phyloP scores from a whole-genome alignment of 2,329 filamentous ascomycete species.

The Alternaria arbusti region DNA sequence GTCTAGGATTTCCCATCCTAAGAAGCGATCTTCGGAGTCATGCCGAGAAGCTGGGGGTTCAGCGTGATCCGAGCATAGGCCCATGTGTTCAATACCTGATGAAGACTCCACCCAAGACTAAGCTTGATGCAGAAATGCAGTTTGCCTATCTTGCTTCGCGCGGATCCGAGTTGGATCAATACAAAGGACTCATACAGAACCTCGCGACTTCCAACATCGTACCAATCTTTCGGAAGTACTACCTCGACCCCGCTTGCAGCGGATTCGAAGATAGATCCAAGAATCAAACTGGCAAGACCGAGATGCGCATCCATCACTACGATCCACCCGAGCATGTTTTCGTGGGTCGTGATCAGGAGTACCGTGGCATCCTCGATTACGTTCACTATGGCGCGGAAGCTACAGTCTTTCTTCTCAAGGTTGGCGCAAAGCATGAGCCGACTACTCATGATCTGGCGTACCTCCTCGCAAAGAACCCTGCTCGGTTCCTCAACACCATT shows the following conservation, averaged over 20 bases:
- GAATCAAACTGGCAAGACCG: slow-evolving; percentile 40
- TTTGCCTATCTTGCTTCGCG: slow-evolving; percentile 87
- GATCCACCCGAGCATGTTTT: slow-evolving; percentile 79
- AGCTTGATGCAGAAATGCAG: slow-evolving; percentile 69
- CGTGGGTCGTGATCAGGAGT: slow-evolving; percentile 74
- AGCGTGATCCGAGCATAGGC: slow-evolving; percentile 77
- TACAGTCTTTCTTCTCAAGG: slow-evolving; percentile 85
- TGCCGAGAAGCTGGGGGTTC: slow-evolving; percentile 84
- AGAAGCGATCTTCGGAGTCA: slow-evolving; percentile 78
- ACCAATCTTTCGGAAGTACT: slow-evolving; percentile 45
- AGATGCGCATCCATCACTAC: slow-evolving; percentile 55
- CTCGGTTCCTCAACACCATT: slow-evolving; percentile 78
- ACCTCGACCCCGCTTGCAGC: slow-evolving; percentile 35
- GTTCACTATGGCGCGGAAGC: slow-evolving; percentile 90
- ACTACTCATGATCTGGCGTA: slow-evolving; percentile 84
- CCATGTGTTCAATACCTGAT: slow-evolving; percentile 78
- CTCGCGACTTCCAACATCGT: slow-evolving; percentile 46
- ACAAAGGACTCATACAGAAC: slow-evolving; percentile 31
- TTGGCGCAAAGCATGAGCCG: slow-evolving; percentile 90
- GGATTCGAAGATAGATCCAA: slow-evolving; percentile 44
- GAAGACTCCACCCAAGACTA: slow-evolving; percentile 71
- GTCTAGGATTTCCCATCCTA: slow-evolving; percentile 83
- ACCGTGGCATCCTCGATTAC: slow-evolving; percentile 94
- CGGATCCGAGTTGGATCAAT: slow-evolving; percentile 70
- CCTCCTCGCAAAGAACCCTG: slow-evolving; percentile 83